Conservation (phyloP, 1,284 basidiomycete genomes). For the Trichosporon inkin region DNA sequence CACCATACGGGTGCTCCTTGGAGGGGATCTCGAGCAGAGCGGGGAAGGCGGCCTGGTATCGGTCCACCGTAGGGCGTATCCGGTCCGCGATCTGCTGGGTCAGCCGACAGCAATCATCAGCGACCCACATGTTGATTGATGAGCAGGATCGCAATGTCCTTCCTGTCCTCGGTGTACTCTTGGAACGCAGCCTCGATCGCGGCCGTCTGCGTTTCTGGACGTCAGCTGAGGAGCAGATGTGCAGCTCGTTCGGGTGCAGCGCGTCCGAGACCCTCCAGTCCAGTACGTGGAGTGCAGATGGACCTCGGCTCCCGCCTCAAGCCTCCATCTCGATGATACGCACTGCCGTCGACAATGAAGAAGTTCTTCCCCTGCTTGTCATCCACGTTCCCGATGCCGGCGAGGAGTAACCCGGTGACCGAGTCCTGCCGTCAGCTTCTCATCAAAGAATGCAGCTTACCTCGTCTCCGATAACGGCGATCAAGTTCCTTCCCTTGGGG, state of each 20-base stretch:
- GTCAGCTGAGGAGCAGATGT: slow-evolving; percentile 1
- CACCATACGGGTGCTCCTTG: slow-evolving; percentile 74
- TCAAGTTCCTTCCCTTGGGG: slow-evolving; percentile 64
- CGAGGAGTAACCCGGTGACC: slow-evolving; percentile 85
- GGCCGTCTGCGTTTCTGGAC: slow-evolving; percentile 76
- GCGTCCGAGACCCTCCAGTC: too few species aligned
- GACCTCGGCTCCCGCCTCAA: too few species aligned
- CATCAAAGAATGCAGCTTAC: slow-evolving; percentile 54
- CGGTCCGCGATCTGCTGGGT: slow-evolving; percentile 81
- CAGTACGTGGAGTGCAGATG: too few species aligned
- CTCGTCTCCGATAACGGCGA: slow-evolving; percentile 94
- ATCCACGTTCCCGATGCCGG: slow-evolving; percentile 84
- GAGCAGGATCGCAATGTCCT: slow-evolving; percentile 88
- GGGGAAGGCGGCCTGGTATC: slow-evolving; percentile 93
- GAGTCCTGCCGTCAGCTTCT: slow-evolving; percentile 64
- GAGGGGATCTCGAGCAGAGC: slow-evolving; percentile 91
- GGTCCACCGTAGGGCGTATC: slow-evolving; percentile 91
- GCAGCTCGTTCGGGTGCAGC: too few species aligned
- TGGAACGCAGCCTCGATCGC: slow-evolving; percentile 85
- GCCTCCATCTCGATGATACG: slow-evolving; percentile 34
- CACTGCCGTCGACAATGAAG: slow-evolving; percentile 84
- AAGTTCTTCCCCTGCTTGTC: slow-evolving; percentile 93
- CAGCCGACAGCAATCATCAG: background rate
- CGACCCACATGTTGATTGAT: slow-evolving; percentile 88
- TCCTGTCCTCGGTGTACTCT: slow-evolving; percentile 77